Conservation (phyloP, 2,329 filamentous ascomycete species). For the Aurifilum marmelostoma region DNA sequence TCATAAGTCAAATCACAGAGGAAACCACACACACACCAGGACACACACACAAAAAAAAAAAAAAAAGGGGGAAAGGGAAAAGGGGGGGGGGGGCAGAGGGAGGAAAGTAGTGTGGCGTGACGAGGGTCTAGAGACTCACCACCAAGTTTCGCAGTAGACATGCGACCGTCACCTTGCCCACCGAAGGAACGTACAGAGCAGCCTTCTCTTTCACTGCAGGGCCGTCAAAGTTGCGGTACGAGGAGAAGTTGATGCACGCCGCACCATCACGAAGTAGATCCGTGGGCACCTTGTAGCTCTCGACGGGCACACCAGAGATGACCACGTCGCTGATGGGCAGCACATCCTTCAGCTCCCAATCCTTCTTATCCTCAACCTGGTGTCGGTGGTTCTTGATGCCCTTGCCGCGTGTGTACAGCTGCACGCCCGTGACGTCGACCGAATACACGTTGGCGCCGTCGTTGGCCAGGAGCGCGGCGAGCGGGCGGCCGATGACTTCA, state of each 20-base stretch:
- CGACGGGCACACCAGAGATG: constrained; percentile 87
- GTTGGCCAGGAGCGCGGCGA: constrained; percentile 92
- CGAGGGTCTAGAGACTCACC: constrained; percentile 59
- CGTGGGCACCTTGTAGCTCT: constrained; percentile 87
- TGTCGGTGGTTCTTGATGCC: constrained; percentile 86
- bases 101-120: no score
- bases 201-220: constrained; percentile 92
- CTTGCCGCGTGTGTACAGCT: constrained; percentile 87
- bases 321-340: constrained; percentile 90
- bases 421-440: constrained; percentile 88
- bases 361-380: constrained; percentile 82
- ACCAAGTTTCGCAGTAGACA: constrained; percentile 87
- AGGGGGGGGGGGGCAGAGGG: no score
- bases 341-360: constrained; percentile 78
- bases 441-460: constrained; percentile 96
- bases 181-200: constrained; percentile 94
- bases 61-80: no score
- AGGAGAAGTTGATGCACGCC: constrained; percentile 99
- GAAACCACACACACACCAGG: neutral
- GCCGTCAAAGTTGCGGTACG: constrained; percentile 86
- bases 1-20: neutral
- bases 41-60: constrained; percentile 4
- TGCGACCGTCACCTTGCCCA: constrained; percentile 96
- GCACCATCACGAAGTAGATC: constrained; percentile 84
- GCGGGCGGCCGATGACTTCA: constrained; percentile 90